Conservation (phyloP, 768 basidiomycete species). For the Calvatia gigantea region DNA sequence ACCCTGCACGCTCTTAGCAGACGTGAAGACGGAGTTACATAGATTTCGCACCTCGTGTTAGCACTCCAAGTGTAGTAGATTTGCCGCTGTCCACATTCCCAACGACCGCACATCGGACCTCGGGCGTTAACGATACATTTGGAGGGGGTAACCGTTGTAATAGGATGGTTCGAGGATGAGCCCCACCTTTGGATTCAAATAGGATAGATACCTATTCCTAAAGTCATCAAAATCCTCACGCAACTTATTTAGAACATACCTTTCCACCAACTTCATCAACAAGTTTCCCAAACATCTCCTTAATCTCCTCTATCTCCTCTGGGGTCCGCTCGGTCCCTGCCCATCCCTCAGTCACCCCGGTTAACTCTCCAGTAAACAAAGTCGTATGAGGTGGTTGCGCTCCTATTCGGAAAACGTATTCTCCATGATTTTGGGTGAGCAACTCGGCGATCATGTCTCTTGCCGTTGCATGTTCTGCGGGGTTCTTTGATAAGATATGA, state of each 20-base stretch:
- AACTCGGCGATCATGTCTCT: conserved; percentile 63
- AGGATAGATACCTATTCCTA: conserved; percentile 50
- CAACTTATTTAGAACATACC: conserved; percentile 32
- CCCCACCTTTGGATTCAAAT: conserved; percentile 37
- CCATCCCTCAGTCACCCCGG: conserved; percentile 49
- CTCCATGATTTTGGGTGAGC: conserved; percentile 66
- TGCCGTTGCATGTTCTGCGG: conserved; percentile 47
- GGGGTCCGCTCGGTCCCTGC: conserved; percentile 45
- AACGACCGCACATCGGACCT: conserved; percentile 93
- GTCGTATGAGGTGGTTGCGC: conserved; percentile 53
- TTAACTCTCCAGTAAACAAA: conserved; percentile 54
- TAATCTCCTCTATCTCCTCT: conserved; percentile 51
- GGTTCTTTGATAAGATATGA: conserved; percentile 39
- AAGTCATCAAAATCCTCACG: background rate
- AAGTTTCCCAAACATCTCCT: conserved; percentile 61
- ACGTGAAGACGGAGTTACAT: background rate
- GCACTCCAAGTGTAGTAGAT: conserved; percentile 89
- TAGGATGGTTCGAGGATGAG: conserved; percentile 53
- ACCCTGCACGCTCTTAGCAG: conserved; percentile 36
- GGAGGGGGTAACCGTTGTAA: conserved; percentile 75
- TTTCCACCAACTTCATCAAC: conserved; percentile 82
- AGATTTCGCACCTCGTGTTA: conserved; percentile 73
- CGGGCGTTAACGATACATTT: conserved; percentile 74
- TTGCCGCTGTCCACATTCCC: conserved; percentile 96
- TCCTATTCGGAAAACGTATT: conserved; percentile 75